Evolutionary conservation across 192 early-diverging fungal species (phyloP).

Genomic region (Umbelopsis vinacea): DNA sequence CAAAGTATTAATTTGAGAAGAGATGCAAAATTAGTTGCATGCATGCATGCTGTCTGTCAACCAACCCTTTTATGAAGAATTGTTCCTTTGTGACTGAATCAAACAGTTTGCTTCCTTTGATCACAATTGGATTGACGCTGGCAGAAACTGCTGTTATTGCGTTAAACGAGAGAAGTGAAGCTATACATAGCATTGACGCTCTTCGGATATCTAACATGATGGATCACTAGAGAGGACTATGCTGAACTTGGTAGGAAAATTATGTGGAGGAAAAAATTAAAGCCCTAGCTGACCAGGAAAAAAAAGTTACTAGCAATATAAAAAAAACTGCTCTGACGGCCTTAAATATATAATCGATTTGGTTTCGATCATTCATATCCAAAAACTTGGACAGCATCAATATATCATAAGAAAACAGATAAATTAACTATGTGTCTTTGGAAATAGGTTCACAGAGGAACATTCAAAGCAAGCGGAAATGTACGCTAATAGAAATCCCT

Average conservation of each 20-base stretch:
- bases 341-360: not conserved
- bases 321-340: not conserved
- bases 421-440: conserved; percentile 12
- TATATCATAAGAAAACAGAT: conserved; percentile 20
- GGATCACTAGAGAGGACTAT: not conserved
- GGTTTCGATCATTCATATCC: too few species aligned
- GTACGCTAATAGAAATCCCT: not conserved
- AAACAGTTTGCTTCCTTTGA: conserved; percentile 76
- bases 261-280: not conserved
- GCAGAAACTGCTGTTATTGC: not conserved
- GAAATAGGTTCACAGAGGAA: too few species aligned
- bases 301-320: not conserved
- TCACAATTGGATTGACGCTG: conserved; percentile 60
- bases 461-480: too few species aligned
- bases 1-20: not conserved
- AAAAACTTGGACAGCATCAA: conserved; percentile 1
- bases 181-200: conserved; percentile 2
- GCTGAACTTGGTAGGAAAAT: too few species aligned
- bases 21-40: not conserved
- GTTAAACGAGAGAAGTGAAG: not conserved
- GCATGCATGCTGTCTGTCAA: not conserved
- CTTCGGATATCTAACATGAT: conserved; percentile 11
- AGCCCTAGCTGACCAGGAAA: conserved; percentile 1
- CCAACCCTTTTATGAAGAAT: conserved; percentile 72
- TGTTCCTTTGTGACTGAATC: conserved; percentile 72